phyloP scores from a whole-genome alignment of 345 rosid species.

The Xanthoceras sorbifolium region DNA sequence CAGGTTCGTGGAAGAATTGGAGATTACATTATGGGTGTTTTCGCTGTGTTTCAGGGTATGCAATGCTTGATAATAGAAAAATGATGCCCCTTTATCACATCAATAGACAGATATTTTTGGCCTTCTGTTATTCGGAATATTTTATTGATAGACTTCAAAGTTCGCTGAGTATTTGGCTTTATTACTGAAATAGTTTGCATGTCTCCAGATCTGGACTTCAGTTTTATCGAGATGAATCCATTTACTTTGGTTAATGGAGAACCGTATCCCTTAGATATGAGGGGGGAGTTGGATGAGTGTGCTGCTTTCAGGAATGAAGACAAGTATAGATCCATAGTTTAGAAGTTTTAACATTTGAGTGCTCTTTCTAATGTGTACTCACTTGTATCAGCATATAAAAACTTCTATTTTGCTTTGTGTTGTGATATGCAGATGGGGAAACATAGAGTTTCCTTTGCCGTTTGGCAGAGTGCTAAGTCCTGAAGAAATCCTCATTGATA shows the following conservation, averaged over 20 bases:
- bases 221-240: slow-evolving; percentile 88
- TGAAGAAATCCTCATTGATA: slow-evolving; percentile 69
- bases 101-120: not conserved
- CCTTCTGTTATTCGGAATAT: not conserved
- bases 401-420: slow-evolving; percentile 43
- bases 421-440: slow-evolving; percentile 90
- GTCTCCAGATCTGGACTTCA: slow-evolving; percentile 75
- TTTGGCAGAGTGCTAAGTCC: slow-evolving; percentile 84
- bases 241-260: slow-evolving; percentile 76
- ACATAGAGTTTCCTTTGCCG: slow-evolving; percentile 79
- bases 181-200: slow-evolving; percentile 5
- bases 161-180: not conserved
- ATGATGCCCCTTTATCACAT: slow-evolving; percentile 57
- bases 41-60: slow-evolving; percentile 88
- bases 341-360: slow-evolving; percentile 10
- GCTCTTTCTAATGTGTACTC: slow-evolving; percentile 34
- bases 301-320: slow-evolving; percentile 91
- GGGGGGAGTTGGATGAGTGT: slow-evolving; percentile 89
- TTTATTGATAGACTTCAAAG: slow-evolving; percentile 18
- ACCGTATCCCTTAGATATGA: slow-evolving; percentile 89
- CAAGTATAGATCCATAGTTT: slow-evolving; percentile 49
- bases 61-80: slow-evolving; percentile 35
- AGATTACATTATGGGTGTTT: slow-evolving; percentile 67
- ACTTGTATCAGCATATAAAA: slow-evolving; percentile 38
- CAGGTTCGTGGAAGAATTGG: slow-evolving; percentile 78